A percentile compares a stretch with the other conserved stretches of the same genome.
phyloP scores from a whole-genome alignment of 192 early-diverging fungal genomes.

The Coemansia sp. region DNA sequence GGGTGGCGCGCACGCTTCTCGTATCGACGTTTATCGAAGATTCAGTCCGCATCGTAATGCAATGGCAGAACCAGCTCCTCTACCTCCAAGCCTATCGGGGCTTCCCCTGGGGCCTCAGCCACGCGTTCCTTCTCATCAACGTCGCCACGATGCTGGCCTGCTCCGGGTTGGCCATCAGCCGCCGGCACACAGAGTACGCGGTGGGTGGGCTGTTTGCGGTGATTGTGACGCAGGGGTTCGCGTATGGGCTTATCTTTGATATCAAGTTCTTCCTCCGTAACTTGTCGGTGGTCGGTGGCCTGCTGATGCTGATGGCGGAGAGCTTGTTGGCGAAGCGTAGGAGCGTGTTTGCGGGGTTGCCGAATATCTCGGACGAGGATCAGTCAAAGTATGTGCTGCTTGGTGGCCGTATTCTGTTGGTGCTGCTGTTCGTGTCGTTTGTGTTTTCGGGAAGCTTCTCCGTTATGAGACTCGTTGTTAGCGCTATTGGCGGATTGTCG shows the following conservation, averaged over 20 bases:
- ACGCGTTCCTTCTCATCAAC: slow-evolving; percentile 85
- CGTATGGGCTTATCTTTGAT: slow-evolving; percentile 93
- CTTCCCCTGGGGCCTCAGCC: slow-evolving; percentile 77
- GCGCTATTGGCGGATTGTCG: slow-evolving; percentile 73
- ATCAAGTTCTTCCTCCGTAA: slow-evolving; percentile 86
- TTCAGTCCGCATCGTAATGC: slow-evolving; percentile 80
- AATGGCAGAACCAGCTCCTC: slow-evolving; percentile 86
- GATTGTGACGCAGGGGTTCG: slow-evolving; percentile 84
- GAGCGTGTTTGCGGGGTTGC: slow-evolving; percentile 83
- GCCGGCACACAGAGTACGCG: slow-evolving; percentile 78
- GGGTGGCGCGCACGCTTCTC: slow-evolving; percentile 88
- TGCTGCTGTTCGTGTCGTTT: slow-evolving; percentile 89
- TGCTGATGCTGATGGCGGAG: slow-evolving; percentile 93
- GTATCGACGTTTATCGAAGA: slow-evolving; percentile 97
- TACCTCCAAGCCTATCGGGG: slow-evolving; percentile 79
- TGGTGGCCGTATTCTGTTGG: slow-evolving; percentile 87
- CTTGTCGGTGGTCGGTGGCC: slow-evolving; percentile 89
- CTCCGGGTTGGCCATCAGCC: slow-evolving; percentile 79
- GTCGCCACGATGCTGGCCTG: slow-evolving; percentile 82
- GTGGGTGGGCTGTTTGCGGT: slow-evolving; percentile 80
- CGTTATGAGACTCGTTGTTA: slow-evolving; percentile 65
- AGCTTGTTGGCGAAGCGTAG: slow-evolving; percentile 62
- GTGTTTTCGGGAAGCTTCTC: slow-evolving; percentile 83
- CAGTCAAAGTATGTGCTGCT: slow-evolving; percentile 89
- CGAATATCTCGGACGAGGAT: slow-evolving; percentile 78